Percentiles rank a stretch among this genome's conserved stretches.
phyloP scores from a whole-genome alignment of 1,284 basidiomycete genomes.

The Irpex sp. region DNA sequence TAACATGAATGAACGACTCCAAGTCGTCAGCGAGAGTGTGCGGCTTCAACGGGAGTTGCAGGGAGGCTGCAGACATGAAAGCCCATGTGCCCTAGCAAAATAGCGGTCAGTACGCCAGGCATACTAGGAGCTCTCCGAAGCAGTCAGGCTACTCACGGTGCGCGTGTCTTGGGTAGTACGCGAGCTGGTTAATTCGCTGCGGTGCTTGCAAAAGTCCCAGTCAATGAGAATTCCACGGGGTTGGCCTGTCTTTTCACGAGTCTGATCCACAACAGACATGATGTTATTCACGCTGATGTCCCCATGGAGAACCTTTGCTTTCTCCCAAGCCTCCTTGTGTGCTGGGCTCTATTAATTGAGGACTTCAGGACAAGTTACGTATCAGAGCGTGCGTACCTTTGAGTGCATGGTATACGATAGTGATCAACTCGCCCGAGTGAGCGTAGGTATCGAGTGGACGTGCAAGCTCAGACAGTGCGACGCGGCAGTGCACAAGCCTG shows the following conservation, averaged over 20 bases:
- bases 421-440: not conserved
- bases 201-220: not conserved
- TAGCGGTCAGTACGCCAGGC: not conserved
- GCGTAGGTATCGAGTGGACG: not conserved
- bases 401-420: not conserved
- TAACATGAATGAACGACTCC: conserved; percentile 3
- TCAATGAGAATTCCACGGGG: not conserved
- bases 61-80: conserved; percentile 1
- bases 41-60: conserved; percentile 2
- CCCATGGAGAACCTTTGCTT: not conserved
- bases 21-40: conserved; percentile 6
- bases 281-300: conserved; percentile 1
- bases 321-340: conserved; percentile 2
- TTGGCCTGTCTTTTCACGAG: not conserved
- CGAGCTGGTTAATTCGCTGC: not conserved
- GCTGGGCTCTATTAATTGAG: not conserved
- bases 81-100: conserved; percentile 4
- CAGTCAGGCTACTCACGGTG: not conserved
- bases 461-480: not conserved
- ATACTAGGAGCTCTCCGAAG: not conserved
- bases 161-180: not conserved
- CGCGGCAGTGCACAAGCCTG: not conserved
- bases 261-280: not conserved
- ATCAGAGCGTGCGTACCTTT: not conserved
- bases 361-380: not conserved